These are phyloP conservation scores for Capsicum pubescens DNA, from an alignment of 257 asterid genomes.

Conservation along the genomic window DNA sequence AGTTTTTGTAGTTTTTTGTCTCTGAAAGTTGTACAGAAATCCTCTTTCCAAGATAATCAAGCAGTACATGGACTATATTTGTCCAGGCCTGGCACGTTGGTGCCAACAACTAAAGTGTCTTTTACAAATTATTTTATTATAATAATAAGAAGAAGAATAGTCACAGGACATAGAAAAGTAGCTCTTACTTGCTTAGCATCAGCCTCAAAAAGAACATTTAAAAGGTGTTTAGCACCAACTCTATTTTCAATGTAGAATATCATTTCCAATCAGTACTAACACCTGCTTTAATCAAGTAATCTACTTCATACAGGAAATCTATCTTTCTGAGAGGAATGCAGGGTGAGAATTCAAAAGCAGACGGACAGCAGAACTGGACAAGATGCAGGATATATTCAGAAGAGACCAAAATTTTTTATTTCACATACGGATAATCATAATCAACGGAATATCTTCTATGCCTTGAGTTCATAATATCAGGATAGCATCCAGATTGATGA, in stretches of 20 bases:
- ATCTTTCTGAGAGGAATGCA: background rate
- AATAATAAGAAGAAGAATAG: background rate
- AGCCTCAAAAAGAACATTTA: background rate
- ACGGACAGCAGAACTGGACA: conserved; percentile 2
- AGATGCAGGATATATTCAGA: conserved; percentile 16
- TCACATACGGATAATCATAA: background rate
- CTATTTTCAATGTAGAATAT: conserved; percentile 2
- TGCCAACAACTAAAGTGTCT: background rate
- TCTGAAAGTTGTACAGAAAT: background rate
- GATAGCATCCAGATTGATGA: conserved; percentile 24
- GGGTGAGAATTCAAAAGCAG: background rate
- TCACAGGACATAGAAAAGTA: conserved; percentile 21
- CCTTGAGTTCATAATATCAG: conserved; percentile 6
- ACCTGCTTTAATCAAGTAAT: background rate
- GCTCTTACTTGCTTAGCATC: conserved; percentile 26
- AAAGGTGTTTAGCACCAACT: background rate
- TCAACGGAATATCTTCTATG: background rate
- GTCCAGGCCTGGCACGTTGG: background rate
- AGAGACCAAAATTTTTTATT: background rate
- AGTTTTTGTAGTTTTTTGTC: background rate
- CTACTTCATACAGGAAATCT: conserved; percentile 21
- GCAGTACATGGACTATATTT: conserved; percentile 10
- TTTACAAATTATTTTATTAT: background rate
- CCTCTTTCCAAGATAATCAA: conserved; percentile 23
- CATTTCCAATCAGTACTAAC: background rate